A percentile compares a stretch with the other conserved stretches of the same genome.
Conservation (phyloP, 352 stramenopile genomes). For the Phytophthora brassicae region DNA sequence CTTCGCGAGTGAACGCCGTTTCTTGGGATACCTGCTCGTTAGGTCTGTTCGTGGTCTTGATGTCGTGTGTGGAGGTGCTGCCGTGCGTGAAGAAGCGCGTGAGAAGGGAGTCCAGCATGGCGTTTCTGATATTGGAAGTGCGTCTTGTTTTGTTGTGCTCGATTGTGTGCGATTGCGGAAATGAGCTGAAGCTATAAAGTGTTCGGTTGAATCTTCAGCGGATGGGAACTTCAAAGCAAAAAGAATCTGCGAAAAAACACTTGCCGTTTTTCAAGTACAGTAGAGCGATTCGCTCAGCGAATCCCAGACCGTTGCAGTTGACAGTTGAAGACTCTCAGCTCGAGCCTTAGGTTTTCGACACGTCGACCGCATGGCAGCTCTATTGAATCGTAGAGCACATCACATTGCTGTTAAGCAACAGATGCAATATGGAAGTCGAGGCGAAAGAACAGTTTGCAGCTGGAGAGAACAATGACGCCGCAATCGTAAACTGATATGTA, state of each 20-base stretch:
- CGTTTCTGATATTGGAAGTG: not conserved
- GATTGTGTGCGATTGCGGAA: conserved; percentile 12
- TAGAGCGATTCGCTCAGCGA: too few relatives aligned
- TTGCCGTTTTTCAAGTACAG: conserved; percentile 3
- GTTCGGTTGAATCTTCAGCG: conserved; percentile 13
- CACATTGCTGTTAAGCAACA: too few relatives aligned
- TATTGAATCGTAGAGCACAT: too few relatives aligned
- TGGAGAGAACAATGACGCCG: too few relatives aligned
- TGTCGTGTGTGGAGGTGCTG: conserved; percentile 12
- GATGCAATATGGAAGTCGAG: too few relatives aligned
- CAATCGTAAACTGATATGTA: too few relatives aligned
- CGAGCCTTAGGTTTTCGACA: too few relatives aligned
- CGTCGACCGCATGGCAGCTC: too few relatives aligned
- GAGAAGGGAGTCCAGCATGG: conserved; percentile 43
- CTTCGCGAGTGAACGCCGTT: conserved; percentile 37
- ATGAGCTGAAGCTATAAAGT: too few relatives aligned
- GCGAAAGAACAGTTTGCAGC: too few relatives aligned
- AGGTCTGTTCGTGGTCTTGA: conserved; percentile 6
- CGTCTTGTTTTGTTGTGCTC: not conserved
- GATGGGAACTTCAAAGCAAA: conserved; percentile 15
- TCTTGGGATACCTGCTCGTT: conserved; percentile 28
- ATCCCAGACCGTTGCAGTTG: too few relatives aligned
- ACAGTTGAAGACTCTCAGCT: too few relatives aligned
- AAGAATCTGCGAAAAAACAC: conserved; percentile 24
- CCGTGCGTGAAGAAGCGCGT: conserved; percentile 35